Evolutionary conservation across 352 stramenopile genomes (phyloP).

Genomic region (Hyphochytrium catenoides): DNA sequence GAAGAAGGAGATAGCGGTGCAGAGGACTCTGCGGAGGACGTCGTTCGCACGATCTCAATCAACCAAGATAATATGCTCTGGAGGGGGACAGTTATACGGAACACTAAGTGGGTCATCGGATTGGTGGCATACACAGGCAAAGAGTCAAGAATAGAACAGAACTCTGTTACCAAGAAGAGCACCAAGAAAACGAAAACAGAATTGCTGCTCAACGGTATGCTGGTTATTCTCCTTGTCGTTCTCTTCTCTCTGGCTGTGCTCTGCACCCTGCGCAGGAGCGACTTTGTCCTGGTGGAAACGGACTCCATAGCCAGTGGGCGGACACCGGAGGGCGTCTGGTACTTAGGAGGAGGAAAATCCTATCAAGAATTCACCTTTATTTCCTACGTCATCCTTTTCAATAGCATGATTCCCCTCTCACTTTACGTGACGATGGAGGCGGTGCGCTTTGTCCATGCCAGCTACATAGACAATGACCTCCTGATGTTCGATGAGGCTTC

Average conservation of each 20-base stretch:
- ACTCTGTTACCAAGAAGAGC: slow-evolving; percentile 28
- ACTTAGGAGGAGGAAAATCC: not conserved
- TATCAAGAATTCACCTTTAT: slow-evolving; percentile 54
- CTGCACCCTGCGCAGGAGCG: slow-evolving; percentile 52
- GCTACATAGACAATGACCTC: slow-evolving; percentile 56
- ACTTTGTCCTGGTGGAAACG: slow-evolving; percentile 37
- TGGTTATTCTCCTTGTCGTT: slow-evolving; percentile 53
- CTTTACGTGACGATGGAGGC: slow-evolving; percentile 72
- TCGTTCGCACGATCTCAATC: slow-evolving; percentile 1
- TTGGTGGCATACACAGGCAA: slow-evolving; percentile 55
- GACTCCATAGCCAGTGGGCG: slow-evolving; percentile 16
- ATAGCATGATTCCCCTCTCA: slow-evolving; percentile 58
- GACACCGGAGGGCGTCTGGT: slow-evolving; percentile 14
- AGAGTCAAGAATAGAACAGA: slow-evolving; percentile 59
- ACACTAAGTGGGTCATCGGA: slow-evolving; percentile 52
- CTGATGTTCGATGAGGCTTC: slow-evolving; percentile 45
- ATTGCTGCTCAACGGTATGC: slow-evolving; percentile 61
- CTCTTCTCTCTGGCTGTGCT: slow-evolving; percentile 55
- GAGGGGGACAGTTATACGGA: slow-evolving; percentile 52
- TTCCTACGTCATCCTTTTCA: slow-evolving; percentile 67
- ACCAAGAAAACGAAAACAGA: slow-evolving; percentile 61
- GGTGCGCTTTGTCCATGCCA: slow-evolving; percentile 53
- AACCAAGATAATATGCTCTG: slow-evolving; percentile 49
- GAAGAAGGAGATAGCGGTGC: not conserved
- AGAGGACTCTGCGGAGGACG: slow-evolving; percentile 40